These are phyloP conservation scores for Chernovozyma aurita DNA, from an alignment of 1,139 yeast species.

Conservation along the genomic window DNA sequence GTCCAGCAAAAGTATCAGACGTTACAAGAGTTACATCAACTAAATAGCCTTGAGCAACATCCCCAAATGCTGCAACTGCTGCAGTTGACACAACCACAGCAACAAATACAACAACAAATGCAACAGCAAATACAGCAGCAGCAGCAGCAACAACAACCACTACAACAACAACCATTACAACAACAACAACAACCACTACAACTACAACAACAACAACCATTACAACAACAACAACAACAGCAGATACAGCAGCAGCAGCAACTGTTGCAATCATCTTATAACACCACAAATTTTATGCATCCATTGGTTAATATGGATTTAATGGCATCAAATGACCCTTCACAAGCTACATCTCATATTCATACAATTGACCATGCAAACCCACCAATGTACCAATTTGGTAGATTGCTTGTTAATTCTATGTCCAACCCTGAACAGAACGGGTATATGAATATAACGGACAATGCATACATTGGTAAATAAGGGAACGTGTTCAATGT, in stretches of 20 bases:
- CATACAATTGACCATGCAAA: conserved; percentile 8
- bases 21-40: conserved; percentile 16
- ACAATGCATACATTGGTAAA: conserved; percentile 6
- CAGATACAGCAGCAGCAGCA: conserved; percentile 1
- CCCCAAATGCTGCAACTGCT: conserved; percentile 4
- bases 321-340: conserved; percentile 9
- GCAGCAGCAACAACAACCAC: conserved; percentile 2
- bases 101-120: conserved; percentile 1
- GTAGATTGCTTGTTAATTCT: conserved; percentile 4
- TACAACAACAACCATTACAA: conserved; percentile 11
- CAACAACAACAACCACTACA: conserved; percentile 10
- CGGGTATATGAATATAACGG: conserved; percentile 6
- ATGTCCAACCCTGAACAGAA: conserved; percentile 2
- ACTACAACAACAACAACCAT: conserved; percentile 7
- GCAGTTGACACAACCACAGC: conserved; percentile 11
- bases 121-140: conserved; percentile 7
- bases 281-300: conserved; percentile 7
- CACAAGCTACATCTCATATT: background rate
- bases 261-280: conserved; percentile 7
- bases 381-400: conserved; percentile 5
- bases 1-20: conserved; percentile 21
- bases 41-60: conserved; percentile 8
- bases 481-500: background rate
- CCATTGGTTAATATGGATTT: conserved; percentile 16
- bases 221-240: conserved; percentile 5